These are phyloP conservation scores for Amauroascus niger DNA, from an alignment of 2,329 filamentous ascomycete species.

Conservation along the genomic window DNA sequence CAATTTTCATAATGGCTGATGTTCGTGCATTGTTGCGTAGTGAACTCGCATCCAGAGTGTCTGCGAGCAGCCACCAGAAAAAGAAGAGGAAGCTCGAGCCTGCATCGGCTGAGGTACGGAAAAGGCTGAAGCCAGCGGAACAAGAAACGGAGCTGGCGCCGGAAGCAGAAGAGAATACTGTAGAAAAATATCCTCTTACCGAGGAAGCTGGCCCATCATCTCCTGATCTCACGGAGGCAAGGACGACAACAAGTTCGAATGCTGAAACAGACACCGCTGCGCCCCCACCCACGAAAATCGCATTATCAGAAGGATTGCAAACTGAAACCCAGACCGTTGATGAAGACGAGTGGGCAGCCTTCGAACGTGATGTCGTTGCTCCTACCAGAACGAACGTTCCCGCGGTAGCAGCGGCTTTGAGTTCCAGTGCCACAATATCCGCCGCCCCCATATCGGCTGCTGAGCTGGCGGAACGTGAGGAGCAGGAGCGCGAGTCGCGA, in stretches of 20 bases:
- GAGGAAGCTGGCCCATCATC: constrained; percentile 22
- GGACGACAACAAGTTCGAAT: neutral
- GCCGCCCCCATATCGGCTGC: constrained; percentile 58
- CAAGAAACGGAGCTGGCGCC: constrained; percentile 17
- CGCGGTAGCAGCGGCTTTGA: constrained; percentile 25
- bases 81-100: constrained; percentile 49
- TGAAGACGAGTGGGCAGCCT: constrained; percentile 77
- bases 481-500: constrained; percentile 38
- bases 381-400: constrained; percentile 29
- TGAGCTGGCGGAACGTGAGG: constrained; percentile 50
- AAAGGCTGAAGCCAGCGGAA: constrained; percentile 32
- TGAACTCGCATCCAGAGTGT: constrained; percentile 61
- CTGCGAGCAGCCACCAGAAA: constrained; percentile 33
- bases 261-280: neutral
- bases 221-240: constrained; percentile 15
- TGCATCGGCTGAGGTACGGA: constrained; percentile 33
- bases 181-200: neutral
- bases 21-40: constrained; percentile 69
- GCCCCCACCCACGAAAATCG: constrained; percentile 5
- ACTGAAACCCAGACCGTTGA: constrained; percentile 40
- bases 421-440: constrained; percentile 51
- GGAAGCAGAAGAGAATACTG: constrained; percentile 13
- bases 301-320: neutral
- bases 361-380: constrained; percentile 67
- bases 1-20: constrained; percentile 55